These are phyloP conservation scores for Lophiostoma macrostomum DNA, from an alignment of 495 filamentous ascomycete genomes.

Conservation along the genomic window DNA sequence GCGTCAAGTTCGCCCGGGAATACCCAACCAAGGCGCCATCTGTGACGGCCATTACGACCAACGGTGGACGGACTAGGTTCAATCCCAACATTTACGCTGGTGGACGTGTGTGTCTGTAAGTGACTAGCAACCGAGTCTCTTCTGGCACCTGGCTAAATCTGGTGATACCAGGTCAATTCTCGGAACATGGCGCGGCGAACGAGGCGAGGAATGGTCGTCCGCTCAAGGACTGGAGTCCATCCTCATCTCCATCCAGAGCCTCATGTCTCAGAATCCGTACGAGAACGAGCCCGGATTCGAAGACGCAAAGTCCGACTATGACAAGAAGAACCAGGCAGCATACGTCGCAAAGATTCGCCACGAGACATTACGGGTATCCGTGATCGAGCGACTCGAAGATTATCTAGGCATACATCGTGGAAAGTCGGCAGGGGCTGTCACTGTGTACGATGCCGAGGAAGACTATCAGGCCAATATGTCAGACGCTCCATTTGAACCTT, in stretches of 20 bases:
- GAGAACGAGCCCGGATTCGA: conserved; percentile 96
- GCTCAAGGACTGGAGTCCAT: conserved; percentile 95
- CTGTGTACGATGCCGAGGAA: conserved; percentile 51
- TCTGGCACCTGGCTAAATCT: background rate
- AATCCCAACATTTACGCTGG: conserved; percentile 94
- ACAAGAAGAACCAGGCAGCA: conserved; percentile 71
- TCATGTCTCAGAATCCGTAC: conserved; percentile 92
- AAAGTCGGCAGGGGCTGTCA: conserved; percentile 46
- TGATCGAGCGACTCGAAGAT: conserved; percentile 80
- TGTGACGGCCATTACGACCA: conserved; percentile 79
- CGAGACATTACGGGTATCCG: conserved; percentile 81
- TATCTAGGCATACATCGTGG: conserved; percentile 61
- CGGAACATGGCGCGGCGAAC: conserved; percentile 88
- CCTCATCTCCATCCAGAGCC: conserved; percentile 89
- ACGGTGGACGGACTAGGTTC: conserved; percentile 80
- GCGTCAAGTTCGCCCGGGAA: conserved; percentile 68
- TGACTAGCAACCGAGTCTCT: conserved; percentile 44
- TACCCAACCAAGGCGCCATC: conserved; percentile 81
- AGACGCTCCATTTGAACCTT: conserved; percentile 66
- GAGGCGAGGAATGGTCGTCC: conserved; percentile 91
- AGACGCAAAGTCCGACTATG: conserved; percentile 59
- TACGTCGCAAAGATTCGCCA: conserved; percentile 95
- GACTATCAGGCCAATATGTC: conserved; percentile 52
- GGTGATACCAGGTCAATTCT: conserved; percentile 79
- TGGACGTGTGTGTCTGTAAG: conserved; percentile 82